phyloP scores from a whole-genome alignment of 2,329 filamentous ascomycete genomes.

The Trichoderma harzianum region DNA sequence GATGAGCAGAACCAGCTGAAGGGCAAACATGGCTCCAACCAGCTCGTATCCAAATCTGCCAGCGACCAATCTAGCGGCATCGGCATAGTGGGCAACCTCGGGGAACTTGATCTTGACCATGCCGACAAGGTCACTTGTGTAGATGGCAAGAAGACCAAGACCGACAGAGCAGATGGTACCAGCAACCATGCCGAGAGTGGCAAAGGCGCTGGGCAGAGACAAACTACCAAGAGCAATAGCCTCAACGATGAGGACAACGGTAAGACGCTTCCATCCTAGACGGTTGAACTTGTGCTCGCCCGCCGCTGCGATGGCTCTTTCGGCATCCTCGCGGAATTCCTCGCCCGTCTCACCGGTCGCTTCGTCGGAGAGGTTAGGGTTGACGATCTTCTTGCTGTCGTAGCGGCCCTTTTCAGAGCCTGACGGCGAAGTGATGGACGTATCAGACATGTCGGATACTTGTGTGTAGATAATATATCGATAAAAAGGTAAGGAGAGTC shows the following conservation, averaged over 20 bases:
- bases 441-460: conserved; percentile 16
- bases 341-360: conserved; percentile 38
- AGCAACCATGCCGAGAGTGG: conserved; percentile 52
- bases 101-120: conserved; percentile 51
- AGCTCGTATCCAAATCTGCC: conserved; percentile 61
- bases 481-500: neutral
- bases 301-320: conserved; percentile 45
- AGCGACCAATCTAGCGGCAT: conserved; percentile 60
- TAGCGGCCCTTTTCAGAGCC: conserved; percentile 13
- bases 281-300: conserved; percentile 50
- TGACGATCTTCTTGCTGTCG: conserved; percentile 20
- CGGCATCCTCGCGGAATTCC: conserved; percentile 45
- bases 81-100: conserved; percentile 62
- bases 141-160: conserved; percentile 46
- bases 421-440: conserved; percentile 12
- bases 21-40: conserved; percentile 56
- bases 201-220: conserved; percentile 50
- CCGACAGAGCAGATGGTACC: conserved; percentile 42
- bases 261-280: conserved; percentile 56
- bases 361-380: conserved; percentile 23
- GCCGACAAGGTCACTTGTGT: conserved; percentile 46
- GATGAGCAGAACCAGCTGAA: conserved; percentile 67
- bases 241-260: conserved; percentile 54
- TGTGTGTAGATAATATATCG: neutral
- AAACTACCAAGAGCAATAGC: conserved; percentile 54